These are phyloP conservation scores for Microsporum ferrugineum DNA, from an alignment of 2,329 filamentous ascomycete species.

Conservation along the genomic window DNA sequence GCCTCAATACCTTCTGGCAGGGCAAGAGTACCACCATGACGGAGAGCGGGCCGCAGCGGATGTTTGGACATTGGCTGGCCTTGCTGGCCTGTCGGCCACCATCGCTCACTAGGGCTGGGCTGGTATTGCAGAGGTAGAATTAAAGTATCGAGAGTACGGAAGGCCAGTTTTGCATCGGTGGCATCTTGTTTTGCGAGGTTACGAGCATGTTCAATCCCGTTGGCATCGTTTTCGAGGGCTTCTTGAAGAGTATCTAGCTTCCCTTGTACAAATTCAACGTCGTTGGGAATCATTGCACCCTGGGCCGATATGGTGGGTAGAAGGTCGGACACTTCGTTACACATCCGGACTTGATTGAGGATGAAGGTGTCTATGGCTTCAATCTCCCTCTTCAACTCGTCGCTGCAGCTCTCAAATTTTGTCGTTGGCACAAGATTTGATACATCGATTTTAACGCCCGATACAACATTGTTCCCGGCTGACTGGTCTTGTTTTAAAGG, in stretches of 20 bases:
- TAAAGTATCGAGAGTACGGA: slow-evolving; percentile 63
- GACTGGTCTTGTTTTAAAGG: slow-evolving; percentile 24
- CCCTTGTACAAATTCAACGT: slow-evolving; percentile 52
- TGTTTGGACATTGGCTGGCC: slow-evolving; percentile 27
- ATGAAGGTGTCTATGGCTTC: slow-evolving; percentile 69
- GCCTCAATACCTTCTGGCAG: slow-evolving; percentile 37
- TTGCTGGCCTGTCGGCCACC: slow-evolving; percentile 32
- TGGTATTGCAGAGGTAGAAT: slow-evolving; percentile 57
- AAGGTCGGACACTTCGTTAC: slow-evolving; percentile 65
- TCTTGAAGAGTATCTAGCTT: slow-evolving; percentile 53
- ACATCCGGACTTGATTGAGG: slow-evolving; percentile 59
- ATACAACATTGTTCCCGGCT: slow-evolving; percentile 35
- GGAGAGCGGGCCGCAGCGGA: slow-evolving; percentile 27
- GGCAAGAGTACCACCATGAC: slow-evolving; percentile 32
- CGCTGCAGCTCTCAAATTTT: slow-evolving; percentile 79
- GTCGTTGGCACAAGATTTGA: slow-evolving; percentile 73
- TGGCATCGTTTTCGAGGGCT: slow-evolving; percentile 51
- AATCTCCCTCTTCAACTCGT: slow-evolving; percentile 68
- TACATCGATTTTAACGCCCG: slow-evolving; percentile 67
- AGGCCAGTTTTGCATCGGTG: slow-evolving; percentile 58
- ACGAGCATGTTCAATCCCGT: slow-evolving; percentile 47
- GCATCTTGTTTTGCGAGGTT: slow-evolving; percentile 53
- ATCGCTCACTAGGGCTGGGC: slow-evolving; percentile 32
- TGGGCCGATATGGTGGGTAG: slow-evolving; percentile 52
- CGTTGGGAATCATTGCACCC: slow-evolving; percentile 52